Evolutionary conservation across 768 basidiomycete species (phyloP).

Genomic region (Hysterangium stoloniferum): DNA sequence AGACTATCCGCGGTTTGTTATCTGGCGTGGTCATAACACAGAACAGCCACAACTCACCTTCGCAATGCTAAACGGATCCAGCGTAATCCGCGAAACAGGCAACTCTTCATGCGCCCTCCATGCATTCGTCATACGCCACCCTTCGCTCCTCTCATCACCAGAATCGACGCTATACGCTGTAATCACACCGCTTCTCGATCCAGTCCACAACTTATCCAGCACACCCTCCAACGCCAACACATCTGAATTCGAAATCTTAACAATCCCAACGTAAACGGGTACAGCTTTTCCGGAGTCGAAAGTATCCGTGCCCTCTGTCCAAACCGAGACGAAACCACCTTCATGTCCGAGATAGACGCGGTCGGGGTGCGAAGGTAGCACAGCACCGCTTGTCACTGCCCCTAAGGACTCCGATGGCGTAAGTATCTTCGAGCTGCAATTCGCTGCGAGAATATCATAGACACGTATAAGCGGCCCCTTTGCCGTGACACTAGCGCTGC

Average conservation of each 20-base stretch:
- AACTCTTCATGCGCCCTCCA: slow-evolving; percentile 21
- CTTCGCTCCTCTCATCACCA: slow-evolving; percentile 61
- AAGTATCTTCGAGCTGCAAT: slow-evolving; percentile 24
- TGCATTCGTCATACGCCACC: slow-evolving; percentile 24
- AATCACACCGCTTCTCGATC: slow-evolving; percentile 74
- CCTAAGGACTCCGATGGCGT: slow-evolving; percentile 65
- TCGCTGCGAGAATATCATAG: slow-evolving; percentile 46
- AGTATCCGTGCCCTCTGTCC: slow-evolving; percentile 31
- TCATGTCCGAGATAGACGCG: slow-evolving; percentile 85
- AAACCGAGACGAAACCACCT: slow-evolving; percentile 82
- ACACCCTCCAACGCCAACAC: slow-evolving; percentile 82
- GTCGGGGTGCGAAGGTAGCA: slow-evolving; percentile 59
- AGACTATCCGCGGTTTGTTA: slow-evolving; percentile 10
- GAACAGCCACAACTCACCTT: slow-evolving; percentile 35
- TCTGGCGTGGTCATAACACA: not conserved
- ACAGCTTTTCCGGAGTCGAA: slow-evolving; percentile 19
- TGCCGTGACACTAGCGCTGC: slow-evolving; percentile 21
- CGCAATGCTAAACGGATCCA: slow-evolving; percentile 72
- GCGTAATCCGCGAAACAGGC: slow-evolving; percentile 55
- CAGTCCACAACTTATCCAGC: slow-evolving; percentile 79
- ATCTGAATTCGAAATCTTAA: slow-evolving; percentile 76
- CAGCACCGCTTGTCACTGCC: slow-evolving; percentile 71
- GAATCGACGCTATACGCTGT: too few species aligned
- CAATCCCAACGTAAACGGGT: slow-evolving; percentile 62
- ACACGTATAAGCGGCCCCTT: slow-evolving; percentile 70